These are phyloP conservation scores for Rhizopus stolonifer DNA, from an alignment of 371 early-diverging fungal species.

Conservation along the genomic window DNA sequence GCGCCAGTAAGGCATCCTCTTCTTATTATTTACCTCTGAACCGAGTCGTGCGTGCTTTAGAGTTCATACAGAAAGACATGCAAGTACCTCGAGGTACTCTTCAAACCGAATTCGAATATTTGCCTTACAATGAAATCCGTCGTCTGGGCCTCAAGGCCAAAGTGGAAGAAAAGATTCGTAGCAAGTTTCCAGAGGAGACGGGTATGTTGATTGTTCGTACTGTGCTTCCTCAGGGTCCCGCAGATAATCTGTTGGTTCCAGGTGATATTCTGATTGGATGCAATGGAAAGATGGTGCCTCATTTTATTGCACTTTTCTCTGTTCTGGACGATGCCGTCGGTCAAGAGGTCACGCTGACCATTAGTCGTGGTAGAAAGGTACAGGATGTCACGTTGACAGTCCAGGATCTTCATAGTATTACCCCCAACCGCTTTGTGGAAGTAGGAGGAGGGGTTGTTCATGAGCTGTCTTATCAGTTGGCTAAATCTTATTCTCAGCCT, in stretches of 20 bases:
- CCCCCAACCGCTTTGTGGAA: slow-evolving; percentile 76
- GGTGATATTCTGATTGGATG: slow-evolving; percentile 75
- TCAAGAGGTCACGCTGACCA: slow-evolving; percentile 49
- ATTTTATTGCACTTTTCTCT: slow-evolving; percentile 70
- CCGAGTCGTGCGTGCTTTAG: slow-evolving; percentile 44
- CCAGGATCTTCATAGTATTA: slow-evolving; percentile 80
- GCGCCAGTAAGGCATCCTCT: slow-evolving; percentile 56
- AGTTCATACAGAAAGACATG: slow-evolving; percentile 53
- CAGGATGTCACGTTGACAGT: slow-evolving; percentile 53
- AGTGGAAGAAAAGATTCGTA: slow-evolving; percentile 66
- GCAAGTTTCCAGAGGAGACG: slow-evolving; percentile 52
- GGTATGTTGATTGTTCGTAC: slow-evolving; percentile 77
- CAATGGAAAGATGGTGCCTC: slow-evolving; percentile 63
- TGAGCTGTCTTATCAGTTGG: slow-evolving; percentile 86
- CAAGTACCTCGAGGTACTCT: slow-evolving; percentile 79
- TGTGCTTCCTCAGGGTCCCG: slow-evolving; percentile 75
- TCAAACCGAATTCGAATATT: slow-evolving; percentile 69
- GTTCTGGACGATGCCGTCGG: slow-evolving; percentile 73
- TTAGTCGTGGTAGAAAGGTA: slow-evolving; percentile 72
- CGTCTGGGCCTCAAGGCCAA: slow-evolving; percentile 58
- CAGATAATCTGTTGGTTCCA: slow-evolving; percentile 60
- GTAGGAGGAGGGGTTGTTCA: slow-evolving; percentile 87
- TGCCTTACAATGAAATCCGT: slow-evolving; percentile 65
- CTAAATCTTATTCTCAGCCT: slow-evolving; percentile 72
- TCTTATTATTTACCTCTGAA: slow-evolving; percentile 62